These are phyloP conservation scores for Phalaenopsis equestris DNA, from an alignment of 106 monocot genomes.

Conservation along the genomic window DNA sequence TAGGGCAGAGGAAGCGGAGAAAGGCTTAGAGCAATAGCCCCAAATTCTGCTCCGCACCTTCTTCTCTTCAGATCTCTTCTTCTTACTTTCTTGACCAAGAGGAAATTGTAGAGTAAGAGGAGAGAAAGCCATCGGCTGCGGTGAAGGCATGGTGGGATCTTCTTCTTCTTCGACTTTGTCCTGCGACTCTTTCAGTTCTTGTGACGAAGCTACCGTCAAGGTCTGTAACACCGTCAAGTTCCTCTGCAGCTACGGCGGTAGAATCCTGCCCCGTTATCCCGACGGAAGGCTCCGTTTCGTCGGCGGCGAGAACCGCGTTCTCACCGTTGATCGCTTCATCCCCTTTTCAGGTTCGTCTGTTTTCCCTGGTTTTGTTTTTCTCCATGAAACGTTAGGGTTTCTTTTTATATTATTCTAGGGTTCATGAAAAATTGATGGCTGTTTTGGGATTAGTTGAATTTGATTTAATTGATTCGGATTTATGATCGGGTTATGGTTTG, in stretches of 20 bases:
- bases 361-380: background rate
- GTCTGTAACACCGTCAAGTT: constrained; percentile 18
- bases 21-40: background rate
- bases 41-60: background rate
- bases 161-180: constrained; percentile 14
- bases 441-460: background rate
- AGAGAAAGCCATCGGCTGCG: background rate
- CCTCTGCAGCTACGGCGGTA: constrained; percentile 51
- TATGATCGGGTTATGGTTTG: background rate
- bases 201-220: background rate
- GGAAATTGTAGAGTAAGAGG: background rate
- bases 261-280: constrained; percentile 33
- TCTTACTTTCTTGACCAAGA: background rate
- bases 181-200: constrained; percentile 1
- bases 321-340: constrained; percentile 23
- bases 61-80: background rate
- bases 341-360: constrained; percentile 16
- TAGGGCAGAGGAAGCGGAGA: background rate
- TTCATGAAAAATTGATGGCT: background rate
- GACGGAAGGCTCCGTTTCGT: constrained; percentile 39
- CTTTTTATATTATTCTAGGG: no score
- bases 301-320: constrained; percentile 43
- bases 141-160: background rate
- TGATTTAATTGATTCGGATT: background rate
- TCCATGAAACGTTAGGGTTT: background rate